These are phyloP conservation scores for Rhytidiadelphus loreus DNA, from an alignment of 225 moss, liverwort and hornwort species.

Conservation along the genomic window DNA sequence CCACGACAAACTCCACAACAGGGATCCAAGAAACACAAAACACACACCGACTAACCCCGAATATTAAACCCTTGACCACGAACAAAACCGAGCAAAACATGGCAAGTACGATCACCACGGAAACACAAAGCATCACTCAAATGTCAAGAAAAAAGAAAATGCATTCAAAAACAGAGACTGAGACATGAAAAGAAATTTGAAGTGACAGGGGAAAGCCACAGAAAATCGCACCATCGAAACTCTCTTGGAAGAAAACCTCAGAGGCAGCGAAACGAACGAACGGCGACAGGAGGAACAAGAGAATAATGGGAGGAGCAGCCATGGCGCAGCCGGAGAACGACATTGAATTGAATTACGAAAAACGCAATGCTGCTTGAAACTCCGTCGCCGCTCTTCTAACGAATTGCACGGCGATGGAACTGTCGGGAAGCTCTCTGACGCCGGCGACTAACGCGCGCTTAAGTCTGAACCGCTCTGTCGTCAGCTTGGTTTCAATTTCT, in stretches of 20 bases:
- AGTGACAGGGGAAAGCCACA: not conserved
- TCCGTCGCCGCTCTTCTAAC: not conserved
- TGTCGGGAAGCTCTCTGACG: not conserved
- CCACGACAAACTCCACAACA: not conserved
- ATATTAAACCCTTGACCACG: not conserved
- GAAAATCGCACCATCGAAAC: constrained; percentile 8
- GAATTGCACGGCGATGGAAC: not conserved
- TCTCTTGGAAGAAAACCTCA: constrained; percentile 25
- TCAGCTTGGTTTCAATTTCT: not conserved
- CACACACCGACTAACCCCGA: not conserved
- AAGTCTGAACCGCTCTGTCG: not conserved
- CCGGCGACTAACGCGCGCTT: not conserved
- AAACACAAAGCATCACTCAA: not conserved
- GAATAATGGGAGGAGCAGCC: not conserved
- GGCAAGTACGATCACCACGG: not conserved
- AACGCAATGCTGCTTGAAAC: not conserved
- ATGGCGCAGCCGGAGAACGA: not conserved
- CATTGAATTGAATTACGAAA: not conserved
- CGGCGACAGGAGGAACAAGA: not conserved
- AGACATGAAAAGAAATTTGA: not conserved
- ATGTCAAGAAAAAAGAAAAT: not conserved
- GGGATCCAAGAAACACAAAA: not conserved
- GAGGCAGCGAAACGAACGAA: not conserved
- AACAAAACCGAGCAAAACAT: not conserved
- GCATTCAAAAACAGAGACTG: not conserved